Evolutionary conservation across 2,329 filamentous ascomycete genomes (phyloP).

Genomic region (Zymoseptoria brevis): DNA sequence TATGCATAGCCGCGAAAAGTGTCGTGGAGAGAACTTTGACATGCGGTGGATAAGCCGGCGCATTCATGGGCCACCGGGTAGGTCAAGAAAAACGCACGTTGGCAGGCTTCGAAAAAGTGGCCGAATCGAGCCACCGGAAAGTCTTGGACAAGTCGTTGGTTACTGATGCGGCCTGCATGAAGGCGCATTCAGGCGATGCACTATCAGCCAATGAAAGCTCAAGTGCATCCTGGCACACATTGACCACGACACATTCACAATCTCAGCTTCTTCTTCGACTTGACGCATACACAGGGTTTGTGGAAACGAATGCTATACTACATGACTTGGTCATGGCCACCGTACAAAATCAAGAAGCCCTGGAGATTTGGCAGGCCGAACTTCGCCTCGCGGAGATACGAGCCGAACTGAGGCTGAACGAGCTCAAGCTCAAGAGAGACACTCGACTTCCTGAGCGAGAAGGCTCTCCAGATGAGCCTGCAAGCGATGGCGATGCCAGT

Average conservation of each 20-base stretch:
- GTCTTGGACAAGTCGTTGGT: not conserved
- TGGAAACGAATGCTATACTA: not conserved
- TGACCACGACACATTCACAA: not conserved
- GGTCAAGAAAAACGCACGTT: too few species aligned
- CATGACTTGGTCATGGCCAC: not conserved
- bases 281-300: not conserved
- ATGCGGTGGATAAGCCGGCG: too few species aligned
- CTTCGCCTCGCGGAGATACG: not conserved
- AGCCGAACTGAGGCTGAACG: not conserved
- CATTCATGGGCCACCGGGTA: too few species aligned
- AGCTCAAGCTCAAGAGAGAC: not conserved
- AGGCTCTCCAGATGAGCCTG: not conserved
- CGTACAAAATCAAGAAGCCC: not conserved
- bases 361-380: not conserved
- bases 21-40: too few species aligned
- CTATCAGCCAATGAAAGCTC: not conserved
- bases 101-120: too few species aligned
- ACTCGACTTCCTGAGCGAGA: too few species aligned
- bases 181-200: not conserved
- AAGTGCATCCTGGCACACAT: not conserved
- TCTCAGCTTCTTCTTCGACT: not conserved
- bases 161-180: not conserved
- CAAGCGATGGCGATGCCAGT: not conserved
- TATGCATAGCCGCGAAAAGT: too few species aligned
- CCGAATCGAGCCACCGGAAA: not conserved